phyloP scores from a whole-genome alignment of 768 basidiomycete species.

The Mycena rebaudengoi region DNA sequence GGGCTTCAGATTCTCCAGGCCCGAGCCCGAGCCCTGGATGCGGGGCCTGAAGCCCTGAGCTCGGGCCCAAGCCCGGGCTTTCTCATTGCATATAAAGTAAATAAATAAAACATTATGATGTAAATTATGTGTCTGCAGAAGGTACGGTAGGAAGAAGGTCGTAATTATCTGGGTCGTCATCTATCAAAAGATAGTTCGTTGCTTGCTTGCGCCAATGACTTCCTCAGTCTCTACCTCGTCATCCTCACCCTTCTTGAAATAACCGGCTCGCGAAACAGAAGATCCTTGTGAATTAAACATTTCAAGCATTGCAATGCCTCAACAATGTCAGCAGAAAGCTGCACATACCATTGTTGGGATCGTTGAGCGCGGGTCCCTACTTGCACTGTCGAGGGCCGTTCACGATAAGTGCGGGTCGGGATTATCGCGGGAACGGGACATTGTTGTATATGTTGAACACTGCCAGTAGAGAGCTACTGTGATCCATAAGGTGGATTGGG shows the following conservation, averaged over 20 bases:
- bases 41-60: background rate
- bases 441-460: no score
- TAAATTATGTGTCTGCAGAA: background rate
- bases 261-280: conserved; percentile 36
- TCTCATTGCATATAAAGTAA: background rate
- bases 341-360: conserved; percentile 7
- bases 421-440: conserved; percentile 2
- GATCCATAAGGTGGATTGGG: no score
- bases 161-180: conserved; percentile 17
- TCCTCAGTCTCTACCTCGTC: background rate
- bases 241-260: conserved; percentile 5
- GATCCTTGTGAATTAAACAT: conserved; percentile 30
- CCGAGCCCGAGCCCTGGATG: conserved; percentile 13
- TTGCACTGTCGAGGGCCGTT: background rate
- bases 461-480: no score
- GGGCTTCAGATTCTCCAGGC: conserved; percentile 12
- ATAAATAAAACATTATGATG: background rate
- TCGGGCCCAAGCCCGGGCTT: background rate
- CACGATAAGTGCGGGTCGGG: conserved; percentile 1
- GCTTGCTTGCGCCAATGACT: background rate
- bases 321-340: conserved; percentile 35
- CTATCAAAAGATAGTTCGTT: conserved; percentile 2
- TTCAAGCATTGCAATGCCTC: conserved; percentile 43
- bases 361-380: background rate
- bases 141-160: conserved; percentile 3